phyloP scores from a whole-genome alignment of 805 yeast species.

The Lachancea kluyveri region DNA sequence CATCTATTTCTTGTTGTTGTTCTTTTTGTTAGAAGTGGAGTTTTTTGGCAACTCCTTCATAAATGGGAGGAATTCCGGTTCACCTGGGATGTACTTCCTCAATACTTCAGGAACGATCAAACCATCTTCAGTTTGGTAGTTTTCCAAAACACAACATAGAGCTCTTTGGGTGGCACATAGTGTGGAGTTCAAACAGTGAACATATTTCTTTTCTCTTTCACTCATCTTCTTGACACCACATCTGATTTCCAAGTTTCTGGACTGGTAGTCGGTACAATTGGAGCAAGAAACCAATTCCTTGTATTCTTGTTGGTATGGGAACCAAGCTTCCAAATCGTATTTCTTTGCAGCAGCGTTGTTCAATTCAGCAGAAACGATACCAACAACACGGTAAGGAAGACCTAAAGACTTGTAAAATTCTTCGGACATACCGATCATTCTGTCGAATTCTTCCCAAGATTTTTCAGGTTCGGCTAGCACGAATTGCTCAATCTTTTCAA shows the following conservation, averaged over 20 bases:
- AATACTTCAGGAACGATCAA: constrained; percentile 89
- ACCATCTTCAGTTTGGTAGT: constrained; percentile 97
- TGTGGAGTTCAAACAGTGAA: constrained; percentile 96
- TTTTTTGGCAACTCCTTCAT: constrained; percentile 90
- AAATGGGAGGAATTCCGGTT: constrained; percentile 93
- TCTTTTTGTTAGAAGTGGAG: constrained; percentile 73
- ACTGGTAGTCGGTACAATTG: constrained; percentile 98
- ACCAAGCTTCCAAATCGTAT: constrained; percentile 99
- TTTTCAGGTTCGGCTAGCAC: constrained; percentile 94
- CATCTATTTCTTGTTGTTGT: no score
- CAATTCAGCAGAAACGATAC: constrained; percentile 96
- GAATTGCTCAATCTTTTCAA: constrained; percentile 97
- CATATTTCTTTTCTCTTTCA: constrained; percentile 95
- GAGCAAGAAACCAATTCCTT: constrained; percentile 98
- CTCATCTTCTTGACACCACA: constrained; percentile 95
- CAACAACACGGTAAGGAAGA: constrained; percentile 94
- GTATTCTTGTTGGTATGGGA: constrained; percentile 98
- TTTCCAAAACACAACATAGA: constrained; percentile 92
- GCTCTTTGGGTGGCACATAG: constrained; percentile 98
- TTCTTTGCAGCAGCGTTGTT: constrained; percentile 99
- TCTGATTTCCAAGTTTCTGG: constrained; percentile 96
- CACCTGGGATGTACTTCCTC: constrained; percentile 95
- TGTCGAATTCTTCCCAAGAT: constrained; percentile 96
- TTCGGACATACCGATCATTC: constrained; percentile 88
- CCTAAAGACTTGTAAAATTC: constrained; percentile 89